Percentiles rank a stretch among this genome's conserved stretches.
Evolutionary conservation across 2,329 filamentous ascomycete genomes (phyloP).

Genomic region (Fusarium chlamydosporum): DNA sequence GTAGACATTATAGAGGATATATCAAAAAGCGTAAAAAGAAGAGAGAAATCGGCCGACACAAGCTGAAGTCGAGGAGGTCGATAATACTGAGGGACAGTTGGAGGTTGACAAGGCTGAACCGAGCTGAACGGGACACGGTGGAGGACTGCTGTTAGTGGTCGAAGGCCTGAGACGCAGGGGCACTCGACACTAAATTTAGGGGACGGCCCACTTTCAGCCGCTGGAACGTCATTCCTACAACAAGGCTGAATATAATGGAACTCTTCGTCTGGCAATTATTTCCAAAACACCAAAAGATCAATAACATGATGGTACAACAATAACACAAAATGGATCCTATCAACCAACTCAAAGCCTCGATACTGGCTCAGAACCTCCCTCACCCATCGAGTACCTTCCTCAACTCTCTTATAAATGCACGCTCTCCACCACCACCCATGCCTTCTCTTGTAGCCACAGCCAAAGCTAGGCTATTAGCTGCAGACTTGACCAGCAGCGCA

Average conservation of each 20-base stretch:
- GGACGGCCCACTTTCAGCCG: constrained; percentile 41
- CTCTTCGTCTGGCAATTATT: constrained; percentile 6
- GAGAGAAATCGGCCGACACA: neutral
- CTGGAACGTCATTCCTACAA: constrained; percentile 45
- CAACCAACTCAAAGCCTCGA: constrained; percentile 66
- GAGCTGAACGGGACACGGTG: constrained; percentile 41
- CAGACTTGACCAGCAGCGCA: constrained; percentile 74
- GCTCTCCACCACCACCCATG: constrained; percentile 71
- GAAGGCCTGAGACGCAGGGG: constrained; percentile 32
- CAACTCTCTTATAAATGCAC: constrained; percentile 70
- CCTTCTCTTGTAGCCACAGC: constrained; percentile 83
- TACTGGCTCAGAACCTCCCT: constrained; percentile 69
- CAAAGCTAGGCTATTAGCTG: constrained; percentile 82
- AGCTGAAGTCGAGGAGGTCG: neutral
- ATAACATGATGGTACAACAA: constrained; percentile 11
- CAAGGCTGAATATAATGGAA: constrained; percentile 37
- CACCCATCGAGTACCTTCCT: constrained; percentile 72
- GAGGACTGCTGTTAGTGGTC: constrained; percentile 36
- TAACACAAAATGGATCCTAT: constrained; percentile 52
- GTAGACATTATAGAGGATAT: constrained; percentile 70
- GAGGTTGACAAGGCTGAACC: constrained; percentile 38
- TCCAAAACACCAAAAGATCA: constrained; percentile 26
- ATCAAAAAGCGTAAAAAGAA: neutral
- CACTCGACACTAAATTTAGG: constrained; percentile 40
- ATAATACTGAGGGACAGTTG: constrained; percentile 7